Evolutionary conservation across 1,139 yeast species (phyloP), one percentile per base, ranked within the genome.

Genomic region (Diutina scorzettiae): DNA sequence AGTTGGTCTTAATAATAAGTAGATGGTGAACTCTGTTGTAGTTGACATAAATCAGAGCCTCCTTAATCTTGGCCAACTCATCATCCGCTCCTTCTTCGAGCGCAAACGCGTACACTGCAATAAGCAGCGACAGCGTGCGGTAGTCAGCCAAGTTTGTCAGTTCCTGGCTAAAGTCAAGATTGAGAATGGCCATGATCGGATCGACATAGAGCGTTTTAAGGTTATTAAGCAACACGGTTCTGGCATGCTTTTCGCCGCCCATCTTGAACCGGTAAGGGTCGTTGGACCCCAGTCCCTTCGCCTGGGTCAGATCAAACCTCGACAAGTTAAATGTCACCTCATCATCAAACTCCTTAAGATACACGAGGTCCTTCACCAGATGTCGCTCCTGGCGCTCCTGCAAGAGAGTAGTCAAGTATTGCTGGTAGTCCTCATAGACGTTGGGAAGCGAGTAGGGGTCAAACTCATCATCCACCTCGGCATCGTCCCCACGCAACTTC

Each of bases 161-260:
- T 21, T 21, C 19, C 18, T 34, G 39, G 14, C 27, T 8, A 16
- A 34, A 21, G 14, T 34, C 39, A n/a, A 34, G n/a, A 19, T 34
- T 34, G 14, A 34, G 39, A 7, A 34, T 23, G 20, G 39, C 39
- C 39, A 34, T 23, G 17, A 34, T 23, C n/a, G 39, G 39, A 14
- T 34, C 39, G 14, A 34, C 39, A 20, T 34, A 34, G 14, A 34
- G 24, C 4, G 39, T 34, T 16, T 34, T 34, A 7, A 34, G 28
- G 39, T 34, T 34, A 16, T 34, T 34, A n/a, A 34, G 17, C 17
- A 34, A 23, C 21, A 34, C 39, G 12, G 39, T 34, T 8, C 39
- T 27, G n/a, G 39, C 39, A 16, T 34, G 39, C 28, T 34, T 34
- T n/a, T 34, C 39, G 12, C 39, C 39, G 3, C 39, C 39, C 39